Conservation (phyloP, 1,284 basidiomycete species). For the Ustilago lituana region DNA sequence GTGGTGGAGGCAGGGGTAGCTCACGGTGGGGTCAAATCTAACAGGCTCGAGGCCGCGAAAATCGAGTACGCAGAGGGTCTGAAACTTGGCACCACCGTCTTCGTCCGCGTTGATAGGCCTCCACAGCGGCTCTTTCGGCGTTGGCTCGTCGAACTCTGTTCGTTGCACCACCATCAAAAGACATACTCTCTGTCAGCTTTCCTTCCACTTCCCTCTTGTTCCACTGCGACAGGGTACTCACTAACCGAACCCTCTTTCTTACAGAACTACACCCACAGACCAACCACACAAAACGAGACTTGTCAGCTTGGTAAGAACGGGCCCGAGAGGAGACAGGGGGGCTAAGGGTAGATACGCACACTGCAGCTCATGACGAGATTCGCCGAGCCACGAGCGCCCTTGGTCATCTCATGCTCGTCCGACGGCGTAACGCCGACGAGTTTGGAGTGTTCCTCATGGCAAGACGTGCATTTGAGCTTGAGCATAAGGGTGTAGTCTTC, state of each 20-base stretch:
- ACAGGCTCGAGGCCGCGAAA: constrained; percentile 60
- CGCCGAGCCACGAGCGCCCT: constrained; percentile 51
- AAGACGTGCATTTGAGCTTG: constrained; percentile 60
- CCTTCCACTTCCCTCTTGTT: not conserved
- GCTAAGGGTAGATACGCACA: not conserved
- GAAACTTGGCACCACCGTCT: constrained; percentile 31
- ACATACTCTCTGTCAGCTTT: not conserved
- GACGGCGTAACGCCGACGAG: constrained; percentile 51
- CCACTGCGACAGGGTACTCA: constrained; percentile 13
- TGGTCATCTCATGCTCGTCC: constrained; percentile 57
- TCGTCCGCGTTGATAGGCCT: constrained; percentile 32
- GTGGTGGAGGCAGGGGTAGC: too few relatives aligned
- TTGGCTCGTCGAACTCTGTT: constrained; percentile 59
- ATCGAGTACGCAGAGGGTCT: constrained; percentile 63
- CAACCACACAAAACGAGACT: too few relatives aligned
- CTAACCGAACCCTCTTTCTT: constrained; percentile 55
- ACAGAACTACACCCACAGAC: constrained; percentile 48
- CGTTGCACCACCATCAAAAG: too few relatives aligned
- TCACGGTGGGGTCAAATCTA: constrained; percentile 43
- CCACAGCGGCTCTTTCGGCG: constrained; percentile 54
- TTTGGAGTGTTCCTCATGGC: constrained; percentile 63
- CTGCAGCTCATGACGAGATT: constrained; percentile 62
- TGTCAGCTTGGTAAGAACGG: too few relatives aligned
- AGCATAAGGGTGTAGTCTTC: constrained; percentile 59
- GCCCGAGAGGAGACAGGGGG: not conserved